Percentiles rank a stretch among this genome's conserved stretches.
These are phyloP conservation scores for Naganishia cerealis DNA, from an alignment of 1,284 basidiomycete genomes.

Conservation along the genomic window DNA sequence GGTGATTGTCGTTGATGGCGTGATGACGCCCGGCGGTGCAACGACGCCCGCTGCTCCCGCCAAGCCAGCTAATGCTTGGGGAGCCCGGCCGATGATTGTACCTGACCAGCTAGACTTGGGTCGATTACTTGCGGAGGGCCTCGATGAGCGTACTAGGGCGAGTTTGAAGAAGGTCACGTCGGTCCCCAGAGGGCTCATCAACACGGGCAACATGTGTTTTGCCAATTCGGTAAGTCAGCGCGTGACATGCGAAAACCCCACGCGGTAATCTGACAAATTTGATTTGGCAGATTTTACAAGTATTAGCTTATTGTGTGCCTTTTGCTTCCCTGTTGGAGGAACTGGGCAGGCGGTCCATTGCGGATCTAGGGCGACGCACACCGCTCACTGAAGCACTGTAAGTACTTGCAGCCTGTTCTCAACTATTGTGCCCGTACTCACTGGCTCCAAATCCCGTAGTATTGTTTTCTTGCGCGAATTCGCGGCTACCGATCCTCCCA, in stretches of 20 bases:
- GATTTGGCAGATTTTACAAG: conserved; percentile 69
- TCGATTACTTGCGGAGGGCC: conserved; percentile 61
- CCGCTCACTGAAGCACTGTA: conserved; percentile 77
- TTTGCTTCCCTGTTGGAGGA: conserved; percentile 79
- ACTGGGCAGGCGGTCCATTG: conserved; percentile 62
- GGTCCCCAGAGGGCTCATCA: conserved; percentile 80
- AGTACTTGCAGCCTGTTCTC: conserved; percentile 31
- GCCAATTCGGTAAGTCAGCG: conserved; percentile 70
- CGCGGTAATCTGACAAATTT: conserved; percentile 8
- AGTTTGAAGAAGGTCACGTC: conserved; percentile 45
- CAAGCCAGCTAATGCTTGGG: conserved; percentile 40
- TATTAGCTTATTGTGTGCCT: conserved; percentile 81
- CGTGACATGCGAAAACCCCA: neutral
- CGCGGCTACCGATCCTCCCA: conserved; percentile 37
- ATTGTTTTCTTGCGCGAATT: conserved; percentile 74
- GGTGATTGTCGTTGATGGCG: conserved; percentile 34
- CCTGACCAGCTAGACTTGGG: conserved; percentile 61
- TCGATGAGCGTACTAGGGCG: conserved; percentile 37
- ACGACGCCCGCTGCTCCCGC: conserved; percentile 69
- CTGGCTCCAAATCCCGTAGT: conserved; percentile 11
- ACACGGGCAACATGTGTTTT: conserved; percentile 97
- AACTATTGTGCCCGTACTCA: neutral
- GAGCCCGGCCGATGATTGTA: conserved; percentile 40
- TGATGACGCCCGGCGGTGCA: conserved; percentile 44
- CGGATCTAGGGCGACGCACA: conserved; percentile 60